Conservation (phyloP, 345 rosid genomes). For the Aquilaria yunnanensis region DNA sequence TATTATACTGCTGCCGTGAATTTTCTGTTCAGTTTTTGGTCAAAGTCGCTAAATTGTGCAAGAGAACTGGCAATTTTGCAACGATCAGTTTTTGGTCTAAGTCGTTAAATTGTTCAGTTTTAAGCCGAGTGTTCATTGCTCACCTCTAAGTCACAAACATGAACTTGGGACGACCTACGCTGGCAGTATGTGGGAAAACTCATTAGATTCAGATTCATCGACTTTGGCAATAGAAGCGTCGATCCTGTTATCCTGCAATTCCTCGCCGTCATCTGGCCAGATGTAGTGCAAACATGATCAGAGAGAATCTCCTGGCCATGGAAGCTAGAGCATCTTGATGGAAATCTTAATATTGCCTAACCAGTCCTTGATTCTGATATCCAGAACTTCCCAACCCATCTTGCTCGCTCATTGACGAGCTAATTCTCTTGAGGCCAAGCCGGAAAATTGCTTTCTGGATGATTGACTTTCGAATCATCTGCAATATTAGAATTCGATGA, state of each 20-base stretch:
- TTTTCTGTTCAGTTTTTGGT: too few relatives aligned
- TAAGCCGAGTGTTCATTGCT: too few relatives aligned
- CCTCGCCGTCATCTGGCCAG: slow-evolving; percentile 42
- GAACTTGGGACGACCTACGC: background rate
- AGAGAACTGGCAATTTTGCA: too few relatives aligned
- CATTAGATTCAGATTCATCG: too few relatives aligned
- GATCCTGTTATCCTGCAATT: slow-evolving; percentile 22
- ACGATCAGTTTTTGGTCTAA: too few relatives aligned
- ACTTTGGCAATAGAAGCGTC: too few relatives aligned
- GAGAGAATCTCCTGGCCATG: slow-evolving; percentile 50
- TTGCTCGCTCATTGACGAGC: slow-evolving; percentile 37
- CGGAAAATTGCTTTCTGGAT: slow-evolving; percentile 51
- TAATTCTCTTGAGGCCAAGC: slow-evolving; percentile 50
- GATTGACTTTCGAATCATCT: slow-evolving; percentile 46
- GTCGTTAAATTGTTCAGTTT: too few relatives aligned
- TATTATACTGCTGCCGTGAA: too few relatives aligned
- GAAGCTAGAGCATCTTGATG: slow-evolving; percentile 43
- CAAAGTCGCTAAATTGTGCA: too few relatives aligned
- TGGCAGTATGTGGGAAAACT: too few relatives aligned
- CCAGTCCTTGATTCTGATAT: slow-evolving; percentile 46
- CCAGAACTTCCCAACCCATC: slow-evolving; percentile 50
- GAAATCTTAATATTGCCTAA: slow-evolving; percentile 40
- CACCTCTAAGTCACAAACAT: too few relatives aligned
- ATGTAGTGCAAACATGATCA: slow-evolving; percentile 52
- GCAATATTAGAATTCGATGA: too few relatives aligned